Conservation (phyloP, 768 basidiomycete genomes). For the Rhodotorula diobovata region DNA sequence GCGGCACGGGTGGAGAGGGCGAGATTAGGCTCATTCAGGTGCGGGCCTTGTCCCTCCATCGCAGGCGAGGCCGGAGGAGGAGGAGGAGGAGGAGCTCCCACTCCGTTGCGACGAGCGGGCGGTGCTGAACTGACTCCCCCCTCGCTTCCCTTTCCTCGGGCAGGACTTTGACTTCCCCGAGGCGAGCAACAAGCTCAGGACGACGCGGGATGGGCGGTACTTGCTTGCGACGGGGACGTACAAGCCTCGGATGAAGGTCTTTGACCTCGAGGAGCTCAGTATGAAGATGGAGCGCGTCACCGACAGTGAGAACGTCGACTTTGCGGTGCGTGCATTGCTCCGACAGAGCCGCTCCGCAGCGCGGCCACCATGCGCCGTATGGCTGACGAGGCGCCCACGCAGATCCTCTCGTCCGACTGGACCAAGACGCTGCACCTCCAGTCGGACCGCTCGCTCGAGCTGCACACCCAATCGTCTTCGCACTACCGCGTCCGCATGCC, state of each 20-base stretch:
- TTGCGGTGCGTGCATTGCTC: constrained; percentile 70
- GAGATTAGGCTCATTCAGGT: constrained; percentile 44
- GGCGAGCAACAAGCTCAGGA: constrained; percentile 84
- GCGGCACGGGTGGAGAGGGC: constrained; percentile 35
- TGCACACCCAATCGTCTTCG: constrained; percentile 89
- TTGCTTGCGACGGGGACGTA: constrained; percentile 92
- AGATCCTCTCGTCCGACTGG: constrained; percentile 97
- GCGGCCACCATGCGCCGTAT: too few species aligned
- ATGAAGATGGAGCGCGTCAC: constrained; percentile 94
- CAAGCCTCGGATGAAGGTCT: constrained; percentile 94
- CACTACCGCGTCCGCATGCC: constrained; percentile 93
- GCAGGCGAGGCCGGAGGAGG: background rate
- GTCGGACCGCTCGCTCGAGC: constrained; percentile 85
- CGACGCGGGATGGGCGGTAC: constrained; percentile 86
- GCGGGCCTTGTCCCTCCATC: too few species aligned
- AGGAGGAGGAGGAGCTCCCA: background rate
- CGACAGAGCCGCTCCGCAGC: background rate
- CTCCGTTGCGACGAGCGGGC: background rate
- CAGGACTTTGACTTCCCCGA: constrained; percentile 98
- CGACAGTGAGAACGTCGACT: constrained; percentile 96
- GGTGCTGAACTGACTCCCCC: background rate
- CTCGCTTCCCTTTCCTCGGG: constrained; percentile 48
- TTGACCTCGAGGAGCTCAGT: constrained; percentile 86
- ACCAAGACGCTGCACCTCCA: constrained; percentile 96
- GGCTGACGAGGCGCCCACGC: background rate